Evolutionary conservation across 352 stramenopile genomes (phyloP).

Genomic region (Phytophthora palmivora): DNA sequence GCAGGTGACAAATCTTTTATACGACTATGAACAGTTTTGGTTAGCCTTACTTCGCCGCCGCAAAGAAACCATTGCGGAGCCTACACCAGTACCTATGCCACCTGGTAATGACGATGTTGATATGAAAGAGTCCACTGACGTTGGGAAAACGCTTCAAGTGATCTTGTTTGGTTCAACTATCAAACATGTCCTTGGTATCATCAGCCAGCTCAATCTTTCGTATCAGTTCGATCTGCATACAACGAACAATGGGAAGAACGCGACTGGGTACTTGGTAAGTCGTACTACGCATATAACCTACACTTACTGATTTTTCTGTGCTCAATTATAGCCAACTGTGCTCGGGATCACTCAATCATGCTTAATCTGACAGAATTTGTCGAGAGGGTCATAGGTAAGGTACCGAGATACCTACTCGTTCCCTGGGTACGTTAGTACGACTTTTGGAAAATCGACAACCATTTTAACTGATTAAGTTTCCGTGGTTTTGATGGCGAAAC

Average conservation of each 20-base stretch:
- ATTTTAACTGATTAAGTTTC: constrained; percentile 4
- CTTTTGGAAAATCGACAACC: not conserved
- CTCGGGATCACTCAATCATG: constrained; percentile 82
- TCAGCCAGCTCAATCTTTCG: constrained; percentile 65
- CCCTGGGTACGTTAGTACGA: constrained; percentile 55
- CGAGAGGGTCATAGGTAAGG: constrained; percentile 54
- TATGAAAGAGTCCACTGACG: constrained; percentile 26
- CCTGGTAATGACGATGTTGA: constrained; percentile 27
- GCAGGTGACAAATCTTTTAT: constrained; percentile 75
- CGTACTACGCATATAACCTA: not conserved
- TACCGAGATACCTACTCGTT: constrained; percentile 32
- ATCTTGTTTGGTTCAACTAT: constrained; percentile 63
- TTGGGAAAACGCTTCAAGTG: constrained; percentile 33
- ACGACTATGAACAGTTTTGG: constrained; percentile 83
- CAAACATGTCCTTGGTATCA: constrained; percentile 51
- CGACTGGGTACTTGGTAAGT: constrained; percentile 66
- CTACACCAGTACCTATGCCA: not conserved
- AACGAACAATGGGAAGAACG: constrained; percentile 42
- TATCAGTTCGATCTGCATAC: constrained; percentile 71
- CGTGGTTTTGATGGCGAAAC: not conserved
- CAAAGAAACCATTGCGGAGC: constrained; percentile 16
- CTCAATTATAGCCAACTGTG: constrained; percentile 54
- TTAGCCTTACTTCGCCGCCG: constrained; percentile 44
- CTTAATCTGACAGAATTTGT: constrained; percentile 83
- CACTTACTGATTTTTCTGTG: not conserved